Percentiles rank a stretch among this genome's conserved stretches.
These are phyloP conservation scores for Ophiostoma sp. DNA, from an alignment of 2,329 filamentous ascomycete species.

Conservation along the genomic window DNA sequence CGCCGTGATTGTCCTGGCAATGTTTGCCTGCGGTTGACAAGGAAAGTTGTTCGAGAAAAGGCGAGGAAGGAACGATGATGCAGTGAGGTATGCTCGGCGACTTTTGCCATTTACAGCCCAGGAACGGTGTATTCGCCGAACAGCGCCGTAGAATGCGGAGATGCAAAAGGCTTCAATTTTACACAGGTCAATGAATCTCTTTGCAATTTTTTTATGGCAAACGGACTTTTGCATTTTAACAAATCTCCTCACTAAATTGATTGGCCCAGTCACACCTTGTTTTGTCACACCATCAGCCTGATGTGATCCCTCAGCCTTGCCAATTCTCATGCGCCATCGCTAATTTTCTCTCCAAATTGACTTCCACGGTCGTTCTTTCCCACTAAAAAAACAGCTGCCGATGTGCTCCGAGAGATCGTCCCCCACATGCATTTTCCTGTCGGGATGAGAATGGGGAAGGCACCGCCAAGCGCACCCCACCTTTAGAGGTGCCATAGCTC, in stretches of 20 bases:
- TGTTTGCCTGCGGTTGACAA: not conserved
- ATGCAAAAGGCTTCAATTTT: not conserved
- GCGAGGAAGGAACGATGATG: conserved; percentile 1
- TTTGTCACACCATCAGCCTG: not conserved
- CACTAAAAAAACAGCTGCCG: not conserved
- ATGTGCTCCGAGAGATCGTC: conserved; percentile 7
- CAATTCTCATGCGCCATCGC: not conserved
- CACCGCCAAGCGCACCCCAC: not conserved
- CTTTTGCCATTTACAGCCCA: not conserved
- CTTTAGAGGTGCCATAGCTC: not conserved
- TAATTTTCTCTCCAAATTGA: not conserved
- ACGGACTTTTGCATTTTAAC: not conserved
- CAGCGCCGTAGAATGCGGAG: not conserved
- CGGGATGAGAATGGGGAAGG: not conserved
- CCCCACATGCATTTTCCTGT: conserved; percentile 5
- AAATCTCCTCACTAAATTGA: not conserved
- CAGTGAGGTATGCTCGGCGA: not conserved
- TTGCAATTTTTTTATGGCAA: no score
- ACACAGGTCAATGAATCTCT: no score
- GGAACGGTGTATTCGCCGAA: not conserved
- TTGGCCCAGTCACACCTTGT: not conserved
- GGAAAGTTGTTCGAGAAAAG: not conserved
- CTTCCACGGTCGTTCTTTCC: not conserved
- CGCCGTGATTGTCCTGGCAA: no score
- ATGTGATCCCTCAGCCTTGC: not conserved